Conservation (phyloP, 371 early-diverging fungal species). For the Mortierella sp. region DNA sequence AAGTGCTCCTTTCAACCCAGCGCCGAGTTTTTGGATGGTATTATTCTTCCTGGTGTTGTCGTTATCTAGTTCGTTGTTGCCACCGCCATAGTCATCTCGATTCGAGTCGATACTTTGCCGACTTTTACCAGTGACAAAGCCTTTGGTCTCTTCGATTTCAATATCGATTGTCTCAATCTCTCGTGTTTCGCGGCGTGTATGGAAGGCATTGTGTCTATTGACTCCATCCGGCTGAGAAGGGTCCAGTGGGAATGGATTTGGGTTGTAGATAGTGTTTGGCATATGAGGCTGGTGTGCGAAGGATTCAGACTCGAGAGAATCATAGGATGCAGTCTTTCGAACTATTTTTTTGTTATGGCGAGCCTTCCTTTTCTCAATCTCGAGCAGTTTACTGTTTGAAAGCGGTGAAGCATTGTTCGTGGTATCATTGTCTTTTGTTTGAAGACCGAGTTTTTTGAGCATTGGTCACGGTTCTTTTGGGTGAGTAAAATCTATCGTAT, state of each 20-base stretch:
- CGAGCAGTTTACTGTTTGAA: conserved; percentile 5
- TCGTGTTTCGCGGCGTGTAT: conserved; percentile 10
- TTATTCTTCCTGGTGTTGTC: conserved; percentile 10
- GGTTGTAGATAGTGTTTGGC: conserved; percentile 42
- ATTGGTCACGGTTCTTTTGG: background rate
- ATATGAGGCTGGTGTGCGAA: conserved; percentile 34
- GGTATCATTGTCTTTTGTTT: background rate
- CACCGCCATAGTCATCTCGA: background rate
- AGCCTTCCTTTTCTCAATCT: conserved; percentile 27
- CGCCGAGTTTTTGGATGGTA: conserved; percentile 27
- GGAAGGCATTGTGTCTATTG: conserved; percentile 32
- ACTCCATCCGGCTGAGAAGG: conserved; percentile 44
- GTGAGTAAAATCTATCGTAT: background rate
- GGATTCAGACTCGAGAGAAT: conserved; percentile 37
- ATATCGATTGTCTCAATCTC: conserved; percentile 31
- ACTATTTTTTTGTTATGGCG: conserved; percentile 41
- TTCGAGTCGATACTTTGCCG: conserved; percentile 28
- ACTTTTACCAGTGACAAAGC: conserved; percentile 44
- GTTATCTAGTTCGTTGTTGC: conserved; percentile 7
- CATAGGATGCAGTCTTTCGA: conserved; percentile 19
- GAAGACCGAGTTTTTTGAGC: conserved; percentile 11
- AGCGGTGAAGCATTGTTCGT: background rate
- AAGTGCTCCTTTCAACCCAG: conserved; percentile 40
- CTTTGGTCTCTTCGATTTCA: conserved; percentile 44
- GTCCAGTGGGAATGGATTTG: conserved; percentile 53